Evolutionary conservation across 2,329 filamentous ascomycete genomes (phyloP), one percentile per base, ranked within the genome.

Genomic region (Fusarium beomiforme): DNA sequence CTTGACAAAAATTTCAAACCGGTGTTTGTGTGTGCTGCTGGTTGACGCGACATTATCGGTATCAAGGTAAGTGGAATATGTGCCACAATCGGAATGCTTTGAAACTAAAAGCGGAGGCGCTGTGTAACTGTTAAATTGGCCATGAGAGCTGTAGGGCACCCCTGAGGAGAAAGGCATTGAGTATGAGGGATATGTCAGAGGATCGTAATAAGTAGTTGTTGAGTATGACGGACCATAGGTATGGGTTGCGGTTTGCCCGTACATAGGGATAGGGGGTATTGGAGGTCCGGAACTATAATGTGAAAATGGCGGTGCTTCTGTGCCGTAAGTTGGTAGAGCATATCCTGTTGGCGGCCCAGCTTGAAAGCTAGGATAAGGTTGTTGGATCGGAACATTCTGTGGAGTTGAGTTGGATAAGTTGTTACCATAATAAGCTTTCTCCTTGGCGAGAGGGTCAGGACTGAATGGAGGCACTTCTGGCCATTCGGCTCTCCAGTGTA

Each of bases 401-500:
- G 61, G 44, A 19, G 58, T 49, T 21, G 67, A 51, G 34, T 55
- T 36, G 13, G 44, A 42, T 37, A 62, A 21, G 42, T 42, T 39
- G 37, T 64, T 73, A 21, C 49, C 70, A 37, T 70, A 47, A 31
- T 70, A 69, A 23, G 59, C 55, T 29, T 64, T 60, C 80, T 72
- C 62, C 41, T 67, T 59, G 33, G 81, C 79, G 39, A 83, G 83
- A 59, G 89, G 88, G 71, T 92, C 86, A 24, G 88, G 85, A 70
- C 89, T 86, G 79, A 95, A 95, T 0, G 92, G 92, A n/a, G 91
- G 87, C 33, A 88, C 83, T 71, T 90, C 88, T 43, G 93, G 93
- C 93, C 93, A 97, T 78, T 94, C 91, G 6, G 92, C 88, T 78
- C 90, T 89, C 93, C 93, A 97, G 75, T 92, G 86, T 19, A 95